Evolutionary conservation across 2,329 filamentous ascomycete species (phyloP).

Genomic region (Aspergillus transmontanensis): DNA sequence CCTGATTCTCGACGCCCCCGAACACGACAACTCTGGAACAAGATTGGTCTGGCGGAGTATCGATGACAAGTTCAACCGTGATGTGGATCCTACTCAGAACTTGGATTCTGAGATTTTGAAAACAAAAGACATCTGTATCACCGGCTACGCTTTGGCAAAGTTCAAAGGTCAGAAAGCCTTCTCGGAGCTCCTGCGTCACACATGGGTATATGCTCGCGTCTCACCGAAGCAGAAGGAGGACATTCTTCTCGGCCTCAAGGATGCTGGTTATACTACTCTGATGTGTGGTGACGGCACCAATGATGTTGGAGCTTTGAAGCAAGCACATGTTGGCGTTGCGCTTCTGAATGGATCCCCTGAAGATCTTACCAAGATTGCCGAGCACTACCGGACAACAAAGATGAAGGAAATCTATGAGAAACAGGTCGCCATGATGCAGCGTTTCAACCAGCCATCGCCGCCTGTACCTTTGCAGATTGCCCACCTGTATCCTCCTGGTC

Average conservation of each 20-base stretch:
- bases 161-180: constrained; percentile 81
- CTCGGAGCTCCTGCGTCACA: constrained; percentile 76
- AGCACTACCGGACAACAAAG: constrained; percentile 90
- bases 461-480: constrained; percentile 91
- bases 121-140: constrained; percentile 90
- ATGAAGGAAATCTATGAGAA: constrained; percentile 99
- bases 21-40: constrained; percentile 79
- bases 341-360: constrained; percentile 92
- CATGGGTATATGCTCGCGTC: constrained; percentile 97
- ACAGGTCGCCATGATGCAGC: constrained; percentile 84
- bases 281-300: constrained; percentile 99
- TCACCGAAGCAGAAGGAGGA: constrained; percentile 99
- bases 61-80: constrained; percentile 83
- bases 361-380: constrained; percentile 86
- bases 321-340: constrained; percentile 95
- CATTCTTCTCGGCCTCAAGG: constrained; percentile 93
- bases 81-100: constrained; percentile 79
- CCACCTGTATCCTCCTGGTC: constrained; percentile 89
- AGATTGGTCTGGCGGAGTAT: constrained; percentile 92
- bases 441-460: constrained; percentile 92
- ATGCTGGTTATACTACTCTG: constrained; percentile 94
- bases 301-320: constrained; percentile 95
- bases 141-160: constrained; percentile 87
- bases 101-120: constrained; percentile 80
- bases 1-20: constrained; percentile 90